phyloP scores from a whole-genome alignment of 495 filamentous ascomycete genomes.

The Peziza echinospora region DNA sequence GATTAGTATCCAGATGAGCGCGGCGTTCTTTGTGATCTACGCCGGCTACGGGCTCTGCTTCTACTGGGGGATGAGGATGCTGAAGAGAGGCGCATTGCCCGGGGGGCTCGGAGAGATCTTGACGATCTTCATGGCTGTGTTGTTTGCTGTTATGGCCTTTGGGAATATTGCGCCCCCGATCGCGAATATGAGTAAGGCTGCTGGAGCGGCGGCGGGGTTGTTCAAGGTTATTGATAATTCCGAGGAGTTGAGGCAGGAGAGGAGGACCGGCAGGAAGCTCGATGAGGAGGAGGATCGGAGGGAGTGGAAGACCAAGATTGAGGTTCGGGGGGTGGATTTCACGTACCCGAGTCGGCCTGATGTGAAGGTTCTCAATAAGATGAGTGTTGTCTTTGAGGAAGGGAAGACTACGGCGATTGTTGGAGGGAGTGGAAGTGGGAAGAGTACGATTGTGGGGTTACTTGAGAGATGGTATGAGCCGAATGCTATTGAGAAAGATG shows the following conservation, averaged over 20 bases:
- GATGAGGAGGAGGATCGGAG: constrained; percentile 2
- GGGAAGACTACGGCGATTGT: constrained; percentile 16
- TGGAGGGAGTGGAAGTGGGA: constrained; percentile 40
- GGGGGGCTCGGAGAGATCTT: constrained; percentile 27
- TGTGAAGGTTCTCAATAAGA: constrained; percentile 1
- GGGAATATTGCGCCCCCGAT: constrained; percentile 30
- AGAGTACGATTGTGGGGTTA: constrained; percentile 42
- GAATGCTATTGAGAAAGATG: neutral
- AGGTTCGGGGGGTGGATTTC: neutral
- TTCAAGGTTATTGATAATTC: constrained; percentile 25
- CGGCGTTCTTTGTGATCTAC: constrained; percentile 12
- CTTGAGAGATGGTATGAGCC: constrained; percentile 43
- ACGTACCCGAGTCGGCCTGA: neutral
- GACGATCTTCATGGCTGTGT: constrained; percentile 36
- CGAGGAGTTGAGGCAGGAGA: constrained; percentile 4
- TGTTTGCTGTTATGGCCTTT: constrained; percentile 32
- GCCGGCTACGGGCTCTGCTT: constrained; percentile 25
- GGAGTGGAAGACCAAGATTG: neutral
- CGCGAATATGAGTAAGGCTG: constrained; percentile 29
- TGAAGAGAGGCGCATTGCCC: constrained; percentile 22
- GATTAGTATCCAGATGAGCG: constrained; percentile 20
- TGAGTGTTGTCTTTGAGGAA: constrained; percentile 5
- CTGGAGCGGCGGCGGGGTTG: constrained; percentile 31
- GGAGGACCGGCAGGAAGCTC: constrained; percentile 3
- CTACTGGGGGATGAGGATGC: constrained; percentile 24